Conservation (phyloP, 2,329 filamentous ascomycete species). For the Phaeomoniella chlamydospora region DNA sequence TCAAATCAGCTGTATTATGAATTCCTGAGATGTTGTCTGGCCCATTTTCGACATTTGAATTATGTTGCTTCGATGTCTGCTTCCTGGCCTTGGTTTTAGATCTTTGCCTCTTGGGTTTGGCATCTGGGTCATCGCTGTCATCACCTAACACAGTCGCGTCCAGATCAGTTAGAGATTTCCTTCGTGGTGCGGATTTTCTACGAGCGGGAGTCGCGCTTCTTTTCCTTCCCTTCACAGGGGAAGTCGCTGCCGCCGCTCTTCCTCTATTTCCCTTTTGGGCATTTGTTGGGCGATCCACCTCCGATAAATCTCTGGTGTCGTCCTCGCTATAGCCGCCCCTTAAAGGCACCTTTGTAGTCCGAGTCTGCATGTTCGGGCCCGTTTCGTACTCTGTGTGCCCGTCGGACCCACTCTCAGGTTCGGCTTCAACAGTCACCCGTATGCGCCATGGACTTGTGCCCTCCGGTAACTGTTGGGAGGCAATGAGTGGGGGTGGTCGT, state of each 20-base stretch:
- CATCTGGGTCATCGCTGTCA: conserved; percentile 11
- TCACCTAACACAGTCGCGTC: conserved; percentile 10
- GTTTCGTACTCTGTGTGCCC: conserved; percentile 9
- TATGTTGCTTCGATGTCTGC: conserved; percentile 3
- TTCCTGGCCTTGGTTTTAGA: conserved; percentile 6
- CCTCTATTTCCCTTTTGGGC: conserved; percentile 1
- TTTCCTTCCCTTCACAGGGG: conserved; percentile 2
- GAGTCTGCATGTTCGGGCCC: conserved; percentile 10
- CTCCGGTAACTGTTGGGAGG: conserved; percentile 11
- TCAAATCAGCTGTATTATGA: conserved; percentile 1
- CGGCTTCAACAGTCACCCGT: conserved; percentile 31
- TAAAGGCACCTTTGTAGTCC: conserved; percentile 25
- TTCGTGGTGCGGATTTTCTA: neutral
- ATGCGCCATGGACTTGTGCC: conserved; percentile 30
- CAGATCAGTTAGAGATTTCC: conserved; percentile 12
- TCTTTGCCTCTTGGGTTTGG: conserved; percentile 8
- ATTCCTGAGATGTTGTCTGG: neutral
- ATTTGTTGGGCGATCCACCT: conserved; percentile 3
- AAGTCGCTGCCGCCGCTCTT: conserved; percentile 2
- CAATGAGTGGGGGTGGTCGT: neutral
- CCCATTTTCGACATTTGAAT: neutral
- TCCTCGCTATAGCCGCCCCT: conserved; percentile 17
- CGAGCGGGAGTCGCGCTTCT: neutral
- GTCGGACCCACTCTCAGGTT: conserved; percentile 22
- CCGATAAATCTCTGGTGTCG: neutral